Evolutionary conservation across 805 yeast species (phyloP).

Genomic region (Candida manassasensis): DNA sequence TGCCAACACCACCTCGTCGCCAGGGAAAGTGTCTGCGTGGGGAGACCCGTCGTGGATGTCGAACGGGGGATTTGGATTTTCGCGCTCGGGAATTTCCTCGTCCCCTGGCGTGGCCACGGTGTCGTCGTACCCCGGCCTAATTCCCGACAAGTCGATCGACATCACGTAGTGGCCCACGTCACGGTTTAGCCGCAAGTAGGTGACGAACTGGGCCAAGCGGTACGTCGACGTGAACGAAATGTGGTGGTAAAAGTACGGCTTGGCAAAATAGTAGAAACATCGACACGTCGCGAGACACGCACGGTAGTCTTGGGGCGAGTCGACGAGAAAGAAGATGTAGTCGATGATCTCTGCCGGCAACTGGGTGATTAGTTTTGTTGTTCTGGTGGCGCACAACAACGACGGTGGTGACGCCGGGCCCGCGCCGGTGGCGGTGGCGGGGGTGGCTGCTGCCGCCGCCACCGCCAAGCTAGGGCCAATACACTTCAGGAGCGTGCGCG

Average conservation of each 20-base stretch:
- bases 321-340: constrained; percentile 32
- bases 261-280: constrained; percentile 46
- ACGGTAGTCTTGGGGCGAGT: constrained; percentile 30
- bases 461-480: constrained; percentile 28
- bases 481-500: constrained; percentile 22
- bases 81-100: constrained; percentile 3
- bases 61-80: constrained; percentile 6
- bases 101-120: constrained; percentile 9
- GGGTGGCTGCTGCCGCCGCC: constrained; percentile 1
- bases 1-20: constrained; percentile 44
- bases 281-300: constrained; percentile 48
- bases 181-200: constrained; percentile 55
- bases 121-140: constrained; percentile 31
- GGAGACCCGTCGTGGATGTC: constrained; percentile 8
- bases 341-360: constrained; percentile 44
- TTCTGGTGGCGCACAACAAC: too few relatives aligned
- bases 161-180: constrained; percentile 54
- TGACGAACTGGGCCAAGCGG: constrained; percentile 74
- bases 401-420: constrained; percentile 4
- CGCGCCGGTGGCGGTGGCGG: constrained; percentile 8
- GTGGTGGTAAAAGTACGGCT: constrained; percentile 48
- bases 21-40: constrained; percentile 6
- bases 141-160: constrained; percentile 52
- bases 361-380: constrained; percentile 4
- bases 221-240: constrained; percentile 66